Percentiles rank a stretch among this genome's conserved stretches.
Evolutionary conservation across 352 stramenopile species (phyloP).

Genomic region (Phytophthora macrochlamydospora): DNA sequence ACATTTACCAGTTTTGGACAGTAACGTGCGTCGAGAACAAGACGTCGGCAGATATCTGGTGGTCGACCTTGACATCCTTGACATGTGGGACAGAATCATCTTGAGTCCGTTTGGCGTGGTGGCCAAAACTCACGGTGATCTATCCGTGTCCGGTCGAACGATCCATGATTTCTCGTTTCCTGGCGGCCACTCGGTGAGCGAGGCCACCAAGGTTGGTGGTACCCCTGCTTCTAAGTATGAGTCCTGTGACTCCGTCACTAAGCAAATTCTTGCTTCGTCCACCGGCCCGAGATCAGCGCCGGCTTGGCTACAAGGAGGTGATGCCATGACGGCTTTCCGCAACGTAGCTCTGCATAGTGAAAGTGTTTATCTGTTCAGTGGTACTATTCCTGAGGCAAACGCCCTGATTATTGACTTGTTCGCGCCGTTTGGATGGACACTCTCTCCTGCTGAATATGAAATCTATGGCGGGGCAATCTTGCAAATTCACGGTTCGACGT

Average conservation of each 20-base stretch:
- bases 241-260: neutral
- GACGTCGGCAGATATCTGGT: constrained; percentile 1
- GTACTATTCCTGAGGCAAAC: neutral
- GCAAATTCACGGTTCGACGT: constrained; percentile 1
- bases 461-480: constrained; percentile 10
- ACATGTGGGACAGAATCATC: neutral
- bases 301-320: neutral
- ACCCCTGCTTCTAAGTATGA: constrained; percentile 2
- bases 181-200: constrained; percentile 4
- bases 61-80: constrained; percentile 1
- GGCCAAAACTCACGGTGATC: constrained; percentile 2
- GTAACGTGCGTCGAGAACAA: neutral
- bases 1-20: neutral
- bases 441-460: constrained; percentile 6
- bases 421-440: constrained; percentile 18
- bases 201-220: neutral
- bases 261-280: neutral
- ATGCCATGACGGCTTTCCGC: constrained; percentile 11
- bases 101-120: constrained; percentile 11
- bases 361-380: constrained; percentile 4
- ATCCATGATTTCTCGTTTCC: constrained; percentile 22
- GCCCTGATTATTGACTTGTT: constrained; percentile 18
- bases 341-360: constrained; percentile 9
- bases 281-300: neutral
- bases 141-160: neutral